Percentiles rank a stretch among this genome's conserved stretches.
phyloP scores from a whole-genome alignment of 345 rosid species.

The Moringa oleifera region DNA sequence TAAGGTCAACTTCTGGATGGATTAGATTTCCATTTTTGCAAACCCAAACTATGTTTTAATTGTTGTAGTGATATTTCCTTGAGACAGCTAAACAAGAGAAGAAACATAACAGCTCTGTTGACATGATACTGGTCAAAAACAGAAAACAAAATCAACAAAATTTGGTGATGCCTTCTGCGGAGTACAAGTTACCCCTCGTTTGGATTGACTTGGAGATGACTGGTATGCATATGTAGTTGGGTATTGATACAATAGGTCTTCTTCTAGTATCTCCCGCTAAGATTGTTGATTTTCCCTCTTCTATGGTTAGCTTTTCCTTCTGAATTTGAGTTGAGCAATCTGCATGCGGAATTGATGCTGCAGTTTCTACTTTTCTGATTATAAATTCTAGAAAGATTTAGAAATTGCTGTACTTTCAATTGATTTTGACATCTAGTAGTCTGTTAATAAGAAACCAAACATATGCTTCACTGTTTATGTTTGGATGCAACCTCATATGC shows the following conservation, averaged over 20 bases:
- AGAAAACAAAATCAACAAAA: slow-evolving; percentile 8
- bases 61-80: neutral
- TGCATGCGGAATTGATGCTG: too few relatives aligned
- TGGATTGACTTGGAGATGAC: slow-evolving; percentile 98
- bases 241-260: too few relatives aligned
- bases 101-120: slow-evolving; percentile 12
- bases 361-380: neutral
- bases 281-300: too few relatives aligned
- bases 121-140: neutral
- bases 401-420: too few relatives aligned
- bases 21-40: neutral
- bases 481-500: too few relatives aligned
- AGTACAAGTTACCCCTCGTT: slow-evolving; percentile 71
- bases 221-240: slow-evolving; percentile 33
- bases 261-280: neutral
- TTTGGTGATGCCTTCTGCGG: slow-evolving; percentile 8
- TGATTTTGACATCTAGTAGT: too few relatives aligned
- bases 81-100: slow-evolving; percentile 25
- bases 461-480: too few relatives aligned
- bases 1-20: neutral
- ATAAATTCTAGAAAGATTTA: neutral
- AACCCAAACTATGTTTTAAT: neutral
- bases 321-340: neutral
- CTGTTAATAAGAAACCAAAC: too few relatives aligned
- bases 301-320: neutral